Conservation (phyloP, 2,329 filamentous ascomycete genomes). For the Sclerotinia spermophila region DNA sequence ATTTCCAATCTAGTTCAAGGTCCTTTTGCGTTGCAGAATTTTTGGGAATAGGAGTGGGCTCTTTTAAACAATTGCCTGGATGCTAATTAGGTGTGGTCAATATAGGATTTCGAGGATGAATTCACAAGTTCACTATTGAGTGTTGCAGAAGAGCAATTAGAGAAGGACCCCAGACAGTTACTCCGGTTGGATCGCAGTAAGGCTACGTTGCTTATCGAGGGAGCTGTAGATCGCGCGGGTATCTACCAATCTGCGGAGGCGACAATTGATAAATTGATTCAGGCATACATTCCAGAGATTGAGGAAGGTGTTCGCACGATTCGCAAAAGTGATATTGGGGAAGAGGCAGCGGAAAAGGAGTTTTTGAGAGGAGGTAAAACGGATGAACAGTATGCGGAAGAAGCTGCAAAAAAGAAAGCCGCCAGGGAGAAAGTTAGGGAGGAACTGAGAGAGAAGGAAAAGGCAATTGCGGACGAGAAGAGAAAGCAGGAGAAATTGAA, state of each 20-base stretch:
- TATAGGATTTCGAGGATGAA: slow-evolving; percentile 64
- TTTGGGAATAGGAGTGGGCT: not conserved
- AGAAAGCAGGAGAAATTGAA: slow-evolving; percentile 49
- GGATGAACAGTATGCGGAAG: slow-evolving; percentile 68
- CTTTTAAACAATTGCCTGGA: not conserved
- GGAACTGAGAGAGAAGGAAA: slow-evolving; percentile 55
- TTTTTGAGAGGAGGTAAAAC: slow-evolving; percentile 63
- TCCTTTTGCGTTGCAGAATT: not conserved
- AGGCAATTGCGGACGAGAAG: slow-evolving; percentile 58
- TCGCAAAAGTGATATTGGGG: slow-evolving; percentile 64
- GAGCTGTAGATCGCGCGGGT: slow-evolving; percentile 70
- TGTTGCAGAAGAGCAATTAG: slow-evolving; percentile 69
- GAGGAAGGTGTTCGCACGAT: slow-evolving; percentile 67
- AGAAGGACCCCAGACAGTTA: slow-evolving; percentile 67
- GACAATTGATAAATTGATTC: slow-evolving; percentile 65
- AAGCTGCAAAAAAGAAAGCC: slow-evolving; percentile 57
- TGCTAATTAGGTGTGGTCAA: slow-evolving; percentile 15
- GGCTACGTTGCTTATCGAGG: slow-evolving; percentile 71
- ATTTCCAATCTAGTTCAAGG: not conserved
- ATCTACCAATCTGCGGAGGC: slow-evolving; percentile 70
- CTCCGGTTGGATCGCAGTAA: slow-evolving; percentile 71
- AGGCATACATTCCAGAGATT: slow-evolving; percentile 57
- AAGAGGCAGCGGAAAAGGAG: slow-evolving; percentile 65
- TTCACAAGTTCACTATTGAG: slow-evolving; percentile 64
- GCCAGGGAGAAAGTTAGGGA: slow-evolving; percentile 60